Conservation (phyloP, 805 yeast species). For the Myxozyma geophila region DNA sequence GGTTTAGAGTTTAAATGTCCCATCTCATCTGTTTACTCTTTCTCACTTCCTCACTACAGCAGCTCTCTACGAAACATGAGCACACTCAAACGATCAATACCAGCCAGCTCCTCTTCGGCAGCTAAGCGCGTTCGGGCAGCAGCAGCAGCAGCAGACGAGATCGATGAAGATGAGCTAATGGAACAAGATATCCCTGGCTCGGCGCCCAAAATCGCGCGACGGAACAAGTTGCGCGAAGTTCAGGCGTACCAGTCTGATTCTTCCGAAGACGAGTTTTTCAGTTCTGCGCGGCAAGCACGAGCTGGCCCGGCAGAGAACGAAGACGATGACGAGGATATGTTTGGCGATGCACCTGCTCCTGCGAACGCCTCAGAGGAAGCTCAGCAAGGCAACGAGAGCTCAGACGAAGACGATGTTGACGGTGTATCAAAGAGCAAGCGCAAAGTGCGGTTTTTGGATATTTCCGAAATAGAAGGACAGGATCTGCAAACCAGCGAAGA, state of each 20-base stretch:
- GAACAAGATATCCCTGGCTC: slow-evolving; percentile 33
- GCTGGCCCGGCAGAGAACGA: slow-evolving; percentile 17
- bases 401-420: slow-evolving; percentile 39
- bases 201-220: slow-evolving; percentile 17
- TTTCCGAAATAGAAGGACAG: slow-evolving; percentile 48
- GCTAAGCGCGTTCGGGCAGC: slow-evolving; percentile 3
- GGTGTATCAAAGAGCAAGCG: slow-evolving; percentile 38
- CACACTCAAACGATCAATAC: slow-evolving; percentile 1
- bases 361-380: slow-evolving; percentile 18
- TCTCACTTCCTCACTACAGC: neutral
- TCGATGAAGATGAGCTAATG: slow-evolving; percentile 27
- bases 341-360: slow-evolving; percentile 17
- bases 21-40: neutral
- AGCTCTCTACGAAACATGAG: neutral
- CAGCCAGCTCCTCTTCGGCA: neutral
- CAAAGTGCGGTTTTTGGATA: slow-evolving; percentile 45
- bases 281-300: slow-evolving; percentile 19
- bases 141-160: slow-evolving; percentile 1
- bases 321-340: slow-evolving; percentile 44
- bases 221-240: slow-evolving; percentile 24
- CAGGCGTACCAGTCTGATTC: slow-evolving; percentile 38
- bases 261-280: slow-evolving; percentile 33
- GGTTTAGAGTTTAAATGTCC: slow-evolving; percentile 3
- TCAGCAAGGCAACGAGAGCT: slow-evolving; percentile 34
- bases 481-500: slow-evolving; percentile 16